Conservation (phyloP, 2,329 filamentous ascomycete genomes). For the Aspergillus oerlinghausenensis region DNA sequence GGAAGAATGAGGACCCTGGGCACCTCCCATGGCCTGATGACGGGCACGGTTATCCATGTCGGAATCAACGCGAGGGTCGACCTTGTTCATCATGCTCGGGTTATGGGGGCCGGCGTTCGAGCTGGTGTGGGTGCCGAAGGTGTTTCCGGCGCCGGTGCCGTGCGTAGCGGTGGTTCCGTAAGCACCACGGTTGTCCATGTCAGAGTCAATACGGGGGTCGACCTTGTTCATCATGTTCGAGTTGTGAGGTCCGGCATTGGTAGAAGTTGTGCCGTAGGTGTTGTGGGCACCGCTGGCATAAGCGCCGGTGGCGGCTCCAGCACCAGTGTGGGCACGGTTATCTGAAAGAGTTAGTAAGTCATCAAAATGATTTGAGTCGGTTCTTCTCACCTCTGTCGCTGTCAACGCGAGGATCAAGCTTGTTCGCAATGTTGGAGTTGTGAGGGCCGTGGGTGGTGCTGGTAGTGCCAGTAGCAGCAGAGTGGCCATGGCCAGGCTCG, state of each 20-base stretch:
- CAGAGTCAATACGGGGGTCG: slow-evolving; percentile 26
- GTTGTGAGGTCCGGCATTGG: slow-evolving; percentile 13
- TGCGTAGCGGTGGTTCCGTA: background rate
- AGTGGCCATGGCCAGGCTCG: background rate
- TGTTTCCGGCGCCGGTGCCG: slow-evolving; percentile 12
- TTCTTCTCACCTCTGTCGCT: slow-evolving; percentile 7
- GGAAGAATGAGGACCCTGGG: slow-evolving; percentile 40
- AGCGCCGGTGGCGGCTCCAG: background rate
- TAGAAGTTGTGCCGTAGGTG: background rate
- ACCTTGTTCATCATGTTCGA: slow-evolving; percentile 31
- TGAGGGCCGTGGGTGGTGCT: slow-evolving; percentile 10
- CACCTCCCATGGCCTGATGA: slow-evolving; percentile 11
- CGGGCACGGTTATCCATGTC: slow-evolving; percentile 1
- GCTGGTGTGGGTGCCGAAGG: background rate
- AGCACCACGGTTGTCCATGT: slow-evolving; percentile 8
- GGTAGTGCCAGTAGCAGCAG: slow-evolving; percentile 1
- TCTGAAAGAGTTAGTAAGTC: slow-evolving; percentile 1
- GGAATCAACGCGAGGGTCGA: slow-evolving; percentile 27
- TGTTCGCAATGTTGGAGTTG: slow-evolving; percentile 27
- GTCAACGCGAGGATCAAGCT: slow-evolving; percentile 22
- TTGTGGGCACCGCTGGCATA: slow-evolving; percentile 13
- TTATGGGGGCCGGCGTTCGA: slow-evolving; percentile 12
- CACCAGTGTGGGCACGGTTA: background rate
- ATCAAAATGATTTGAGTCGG: background rate
- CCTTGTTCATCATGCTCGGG: slow-evolving; percentile 30